Percentiles rank a stretch among this genome's conserved stretches.
Evolutionary conservation across 495 filamentous ascomycete genomes (phyloP).

Genomic region (Symbiotaphrina buchneri): DNA sequence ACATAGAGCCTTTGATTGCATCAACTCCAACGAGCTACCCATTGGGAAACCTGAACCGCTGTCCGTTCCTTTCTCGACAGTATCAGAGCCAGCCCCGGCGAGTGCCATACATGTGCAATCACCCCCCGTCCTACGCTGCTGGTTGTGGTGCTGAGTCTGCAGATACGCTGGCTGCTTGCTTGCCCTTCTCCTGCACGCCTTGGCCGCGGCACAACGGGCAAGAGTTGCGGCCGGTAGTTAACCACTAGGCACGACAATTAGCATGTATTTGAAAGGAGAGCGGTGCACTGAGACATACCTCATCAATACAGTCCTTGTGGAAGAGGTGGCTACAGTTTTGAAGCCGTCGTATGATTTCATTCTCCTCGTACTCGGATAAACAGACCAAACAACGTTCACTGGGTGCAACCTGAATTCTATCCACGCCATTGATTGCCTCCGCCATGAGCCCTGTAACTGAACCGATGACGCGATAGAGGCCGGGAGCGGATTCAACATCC

Average conservation of each 20-base stretch:
- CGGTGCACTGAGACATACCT: slow-evolving; percentile 21
- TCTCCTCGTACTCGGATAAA: slow-evolving; percentile 43
- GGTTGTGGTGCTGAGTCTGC: no score
- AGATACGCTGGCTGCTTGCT: no score
- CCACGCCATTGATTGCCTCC: slow-evolving; percentile 21
- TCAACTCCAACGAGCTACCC: no score
- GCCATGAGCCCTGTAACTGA: slow-evolving; percentile 25
- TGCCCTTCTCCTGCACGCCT: slow-evolving; percentile 35
- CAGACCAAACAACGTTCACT: slow-evolving; percentile 51
- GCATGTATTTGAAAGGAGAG: background rate
- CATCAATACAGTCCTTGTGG: slow-evolving; percentile 54
- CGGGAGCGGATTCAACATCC: slow-evolving; percentile 42
- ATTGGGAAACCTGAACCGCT: no score
- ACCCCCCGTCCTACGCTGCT: no score
- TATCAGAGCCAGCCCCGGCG: no score
- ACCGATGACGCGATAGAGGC: slow-evolving; percentile 27
- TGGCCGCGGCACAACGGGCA: slow-evolving; percentile 53
- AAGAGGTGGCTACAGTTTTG: slow-evolving; percentile 48
- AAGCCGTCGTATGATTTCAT: slow-evolving; percentile 38
- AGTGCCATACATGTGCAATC: no score
- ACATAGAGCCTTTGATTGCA: no score
- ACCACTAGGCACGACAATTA: slow-evolving; percentile 28
- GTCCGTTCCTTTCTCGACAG: no score
- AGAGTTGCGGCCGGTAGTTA: slow-evolving; percentile 60
- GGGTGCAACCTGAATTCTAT: slow-evolving; percentile 23